Conservation (phyloP, 1,284 basidiomycete species). For the Porogramme epimiltina region DNA sequence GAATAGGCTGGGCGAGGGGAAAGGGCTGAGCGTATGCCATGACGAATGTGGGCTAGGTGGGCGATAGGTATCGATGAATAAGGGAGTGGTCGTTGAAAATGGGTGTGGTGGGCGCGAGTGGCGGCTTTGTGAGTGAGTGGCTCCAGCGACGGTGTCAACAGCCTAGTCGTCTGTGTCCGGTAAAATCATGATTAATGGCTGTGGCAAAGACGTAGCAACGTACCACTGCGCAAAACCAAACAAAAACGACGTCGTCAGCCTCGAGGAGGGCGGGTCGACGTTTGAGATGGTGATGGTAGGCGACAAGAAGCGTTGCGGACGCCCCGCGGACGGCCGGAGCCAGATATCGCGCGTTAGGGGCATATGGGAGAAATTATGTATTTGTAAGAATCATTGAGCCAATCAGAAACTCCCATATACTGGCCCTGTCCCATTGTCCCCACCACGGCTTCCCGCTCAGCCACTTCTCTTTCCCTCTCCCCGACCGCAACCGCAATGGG, state of each 20-base stretch:
- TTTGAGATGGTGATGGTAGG: conserved; percentile 16
- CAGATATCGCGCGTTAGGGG: background rate
- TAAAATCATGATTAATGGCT: background rate
- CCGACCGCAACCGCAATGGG: conserved; percentile 28
- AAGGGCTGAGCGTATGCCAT: conserved; percentile 70
- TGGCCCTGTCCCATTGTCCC: conserved; percentile 1
- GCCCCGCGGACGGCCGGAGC: background rate
- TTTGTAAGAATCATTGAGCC: conserved; percentile 8
- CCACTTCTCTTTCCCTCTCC: background rate
- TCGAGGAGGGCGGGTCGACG: conserved; percentile 5
- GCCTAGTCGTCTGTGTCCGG: conserved; percentile 7
- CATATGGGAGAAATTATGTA: conserved; percentile 6
- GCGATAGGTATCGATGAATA: conserved; percentile 15
- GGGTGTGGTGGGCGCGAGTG: background rate
- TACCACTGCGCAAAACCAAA: conserved; percentile 17
- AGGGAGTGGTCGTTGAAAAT: conserved; percentile 2
- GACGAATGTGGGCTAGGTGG: conserved; percentile 26
- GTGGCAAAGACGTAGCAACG: background rate
- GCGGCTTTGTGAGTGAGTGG: background rate
- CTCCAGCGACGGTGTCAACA: background rate
- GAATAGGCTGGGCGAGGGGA: conserved; percentile 58
- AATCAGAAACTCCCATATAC: conserved; percentile 7
- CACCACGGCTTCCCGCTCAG: background rate
- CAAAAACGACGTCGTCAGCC: conserved; percentile 8
- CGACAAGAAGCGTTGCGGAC: conserved; percentile 17